Percentiles rank a stretch among this genome's conserved stretches.
These are phyloP conservation scores for Lupinus albus DNA, from an alignment of 306 rosid genomes.

Conservation along the genomic window DNA sequence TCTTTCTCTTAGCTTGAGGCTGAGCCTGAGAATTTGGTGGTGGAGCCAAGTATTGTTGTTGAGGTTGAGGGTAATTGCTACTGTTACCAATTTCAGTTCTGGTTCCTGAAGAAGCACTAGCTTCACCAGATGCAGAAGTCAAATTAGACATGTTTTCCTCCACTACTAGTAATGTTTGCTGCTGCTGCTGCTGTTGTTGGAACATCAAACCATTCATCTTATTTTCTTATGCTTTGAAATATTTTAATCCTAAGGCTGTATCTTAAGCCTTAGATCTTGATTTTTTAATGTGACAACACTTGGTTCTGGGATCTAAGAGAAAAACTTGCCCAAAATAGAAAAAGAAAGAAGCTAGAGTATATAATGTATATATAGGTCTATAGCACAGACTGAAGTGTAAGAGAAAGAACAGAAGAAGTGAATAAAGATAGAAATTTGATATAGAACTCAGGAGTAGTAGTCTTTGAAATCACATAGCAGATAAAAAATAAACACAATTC, in stretches of 20 bases:
- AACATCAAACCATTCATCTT: conserved; percentile 56
- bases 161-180: conserved; percentile 34
- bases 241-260: conserved; percentile 26
- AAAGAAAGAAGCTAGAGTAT: conserved; percentile 14
- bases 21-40: conserved; percentile 46
- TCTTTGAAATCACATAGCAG: conserved; percentile 36
- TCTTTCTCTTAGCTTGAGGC: conserved; percentile 55
- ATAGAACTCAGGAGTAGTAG: neutral
- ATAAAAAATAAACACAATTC: conserved; percentile 2
- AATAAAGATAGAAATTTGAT: conserved; percentile 35
- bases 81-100: conserved; percentile 47
- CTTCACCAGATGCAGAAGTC: conserved; percentile 80
- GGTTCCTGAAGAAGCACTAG: conserved; percentile 74
- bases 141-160: conserved; percentile 77
- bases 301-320: conserved; percentile 40
- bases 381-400: conserved; percentile 17
- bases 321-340: conserved; percentile 17
- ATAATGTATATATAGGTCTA: too few relatives aligned
- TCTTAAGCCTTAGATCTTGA: conserved; percentile 47
- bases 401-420: conserved; percentile 31
- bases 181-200: conserved; percentile 50
- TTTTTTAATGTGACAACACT: neutral
- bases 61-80: conserved; percentile 41
- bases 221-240: conserved; percentile 26
- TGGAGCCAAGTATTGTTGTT: conserved; percentile 50